phyloP scores from a whole-genome alignment of 2,329 filamentous ascomycete species.

The Pseudocercospora pini-densiflorae region DNA sequence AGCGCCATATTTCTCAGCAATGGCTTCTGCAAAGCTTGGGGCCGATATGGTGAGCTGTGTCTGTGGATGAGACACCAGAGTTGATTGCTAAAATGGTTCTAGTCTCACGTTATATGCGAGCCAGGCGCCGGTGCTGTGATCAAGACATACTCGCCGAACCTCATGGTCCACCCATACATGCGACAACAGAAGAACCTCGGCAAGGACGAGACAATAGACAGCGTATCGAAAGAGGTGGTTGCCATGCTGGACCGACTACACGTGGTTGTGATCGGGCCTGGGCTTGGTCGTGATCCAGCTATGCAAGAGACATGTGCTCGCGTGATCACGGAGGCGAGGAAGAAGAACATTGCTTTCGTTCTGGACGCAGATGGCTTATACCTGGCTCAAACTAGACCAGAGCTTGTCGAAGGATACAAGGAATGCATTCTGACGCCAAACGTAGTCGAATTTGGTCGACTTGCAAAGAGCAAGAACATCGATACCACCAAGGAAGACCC shows the following conservation, averaged over 20 bases:
- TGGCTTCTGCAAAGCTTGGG: constrained; percentile 89
- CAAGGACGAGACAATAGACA: constrained; percentile 61
- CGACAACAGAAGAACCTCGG: constrained; percentile 69
- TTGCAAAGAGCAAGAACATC: constrained; percentile 76
- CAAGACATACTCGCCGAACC: constrained; percentile 95
- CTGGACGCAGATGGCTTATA: constrained; percentile 89
- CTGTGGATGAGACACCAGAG: not conserved
- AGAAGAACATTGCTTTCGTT: constrained; percentile 76
- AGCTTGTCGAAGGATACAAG: constrained; percentile 77
- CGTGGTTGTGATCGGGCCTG: constrained; percentile 90
- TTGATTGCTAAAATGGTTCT: constrained; percentile 11
- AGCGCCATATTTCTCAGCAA: constrained; percentile 96
- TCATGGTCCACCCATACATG: constrained; percentile 98
- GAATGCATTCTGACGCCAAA: constrained; percentile 93
- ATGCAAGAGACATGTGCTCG: constrained; percentile 86
- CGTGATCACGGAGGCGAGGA: constrained; percentile 78
- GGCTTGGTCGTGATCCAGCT: constrained; percentile 83
- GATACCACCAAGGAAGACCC: constrained; percentile 58
- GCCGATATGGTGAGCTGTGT: constrained; percentile 76
- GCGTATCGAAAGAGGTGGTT: constrained; percentile 71
- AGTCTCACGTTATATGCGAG: constrained; percentile 96
- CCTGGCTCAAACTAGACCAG: constrained; percentile 75
- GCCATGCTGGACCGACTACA: constrained; percentile 85
- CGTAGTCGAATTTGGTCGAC: constrained; percentile 84
- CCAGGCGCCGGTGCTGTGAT: constrained; percentile 82